These are phyloP conservation scores for Mycena maculata DNA, from an alignment of 768 basidiomycete genomes.

Conservation along the genomic window DNA sequence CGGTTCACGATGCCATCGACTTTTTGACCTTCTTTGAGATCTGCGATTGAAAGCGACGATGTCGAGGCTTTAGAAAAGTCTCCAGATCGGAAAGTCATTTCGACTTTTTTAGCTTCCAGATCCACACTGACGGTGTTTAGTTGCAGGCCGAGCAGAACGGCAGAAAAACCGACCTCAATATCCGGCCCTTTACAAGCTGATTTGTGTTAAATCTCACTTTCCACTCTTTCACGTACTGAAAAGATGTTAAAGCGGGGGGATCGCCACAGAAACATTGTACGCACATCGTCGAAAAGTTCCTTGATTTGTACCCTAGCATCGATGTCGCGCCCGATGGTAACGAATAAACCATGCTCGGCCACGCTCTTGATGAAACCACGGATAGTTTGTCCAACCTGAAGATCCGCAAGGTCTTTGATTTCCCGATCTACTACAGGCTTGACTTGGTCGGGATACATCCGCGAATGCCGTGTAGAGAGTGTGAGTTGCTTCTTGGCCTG, in stretches of 20 bases:
- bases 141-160: conserved; percentile 4
- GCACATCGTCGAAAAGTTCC: conserved; percentile 89
- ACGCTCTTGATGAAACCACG: conserved; percentile 93
- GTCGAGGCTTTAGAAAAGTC: conserved; percentile 55
- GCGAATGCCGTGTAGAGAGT: conserved; percentile 86
- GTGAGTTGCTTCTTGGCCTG: conserved; percentile 71
- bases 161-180: conserved; percentile 66
- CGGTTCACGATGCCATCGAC: conserved; percentile 63
- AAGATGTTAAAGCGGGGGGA: conserved; percentile 16
- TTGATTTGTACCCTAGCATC: conserved; percentile 94
- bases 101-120: conserved; percentile 78
- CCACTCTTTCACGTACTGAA: conserved; percentile 96
- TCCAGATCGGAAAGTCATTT: conserved; percentile 88
- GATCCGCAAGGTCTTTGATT: conserved; percentile 66
- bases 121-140: conserved; percentile 67
- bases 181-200: conserved; percentile 88
- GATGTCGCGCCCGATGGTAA: conserved; percentile 83
- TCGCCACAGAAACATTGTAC: conserved; percentile 45
- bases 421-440: conserved; percentile 73
- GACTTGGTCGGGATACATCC: conserved; percentile 64
- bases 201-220: conserved; percentile 80
- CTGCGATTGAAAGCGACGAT: conserved; percentile 56
- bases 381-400: conserved; percentile 79
- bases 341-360: conserved; percentile 89
- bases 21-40: conserved; percentile 84